phyloP scores from a whole-genome alignment of 495 filamentous ascomycete species.

The Trichoderma erinaceum region DNA sequence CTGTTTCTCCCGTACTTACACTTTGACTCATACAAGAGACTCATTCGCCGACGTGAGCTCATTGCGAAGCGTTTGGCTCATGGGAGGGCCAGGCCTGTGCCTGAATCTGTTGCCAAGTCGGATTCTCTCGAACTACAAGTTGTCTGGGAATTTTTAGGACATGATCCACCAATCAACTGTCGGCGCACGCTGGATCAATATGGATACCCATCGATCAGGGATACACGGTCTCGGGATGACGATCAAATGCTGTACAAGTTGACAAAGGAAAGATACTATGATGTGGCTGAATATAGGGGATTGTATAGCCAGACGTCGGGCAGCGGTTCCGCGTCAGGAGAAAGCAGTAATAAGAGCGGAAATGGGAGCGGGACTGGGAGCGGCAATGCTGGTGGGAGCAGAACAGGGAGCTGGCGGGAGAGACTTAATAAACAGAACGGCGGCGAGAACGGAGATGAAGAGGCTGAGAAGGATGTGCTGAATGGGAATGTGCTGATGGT shows the following conservation, averaged over 20 bases:
- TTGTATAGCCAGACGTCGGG: not conserved
- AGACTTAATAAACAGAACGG: conserved; percentile 17
- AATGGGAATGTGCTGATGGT: conserved; percentile 63
- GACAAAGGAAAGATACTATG: conserved; percentile 42
- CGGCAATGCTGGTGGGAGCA: not conserved
- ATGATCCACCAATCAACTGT: conserved; percentile 57
- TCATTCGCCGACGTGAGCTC: conserved; percentile 54
- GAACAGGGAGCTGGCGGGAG: conserved; percentile 9
- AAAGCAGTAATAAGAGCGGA: not conserved
- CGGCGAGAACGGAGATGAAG: conserved; percentile 19
- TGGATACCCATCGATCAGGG: conserved; percentile 56
- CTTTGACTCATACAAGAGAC: conserved; percentile 58
- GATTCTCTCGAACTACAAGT: conserved; percentile 53
- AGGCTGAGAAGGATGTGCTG: conserved; percentile 38
- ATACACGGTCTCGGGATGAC: conserved; percentile 57
- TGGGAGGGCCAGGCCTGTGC: conserved; percentile 53
- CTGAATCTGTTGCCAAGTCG: conserved; percentile 42
- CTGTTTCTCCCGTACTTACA: conserved; percentile 54
- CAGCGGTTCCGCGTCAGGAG: not conserved
- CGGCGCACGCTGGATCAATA: conserved; percentile 62
- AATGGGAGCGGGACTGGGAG: not conserved
- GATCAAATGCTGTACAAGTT: conserved; percentile 69
- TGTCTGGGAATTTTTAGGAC: conserved; percentile 60
- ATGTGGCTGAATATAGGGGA: not conserved
- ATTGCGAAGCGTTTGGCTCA: conserved; percentile 49